phyloP scores from a whole-genome alignment of 495 filamentous ascomycete genomes.

The Xylaria curta region DNA sequence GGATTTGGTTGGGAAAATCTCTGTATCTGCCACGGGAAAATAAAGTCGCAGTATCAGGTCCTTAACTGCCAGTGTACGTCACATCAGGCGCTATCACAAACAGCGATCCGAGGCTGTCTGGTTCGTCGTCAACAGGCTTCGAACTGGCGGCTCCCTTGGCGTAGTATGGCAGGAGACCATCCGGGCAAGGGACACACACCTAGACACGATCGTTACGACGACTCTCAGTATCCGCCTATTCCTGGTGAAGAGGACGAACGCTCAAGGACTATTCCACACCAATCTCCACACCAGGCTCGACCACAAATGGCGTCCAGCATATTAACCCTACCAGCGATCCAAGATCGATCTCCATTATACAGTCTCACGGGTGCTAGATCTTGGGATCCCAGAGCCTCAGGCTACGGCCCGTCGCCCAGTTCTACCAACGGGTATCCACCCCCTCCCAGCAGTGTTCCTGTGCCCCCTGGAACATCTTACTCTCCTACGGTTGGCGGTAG shows the following conservation, averaged over 20 bases:
- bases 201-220: constrained; percentile 43
- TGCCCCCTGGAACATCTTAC: constrained; percentile 25
- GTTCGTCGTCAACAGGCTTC: constrained; percentile 24
- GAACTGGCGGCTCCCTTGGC: constrained; percentile 38
- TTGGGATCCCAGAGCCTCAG: constrained; percentile 12
- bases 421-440: constrained; percentile 38
- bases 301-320: constrained; percentile 39
- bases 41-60: background rate
- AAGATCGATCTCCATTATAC: constrained; percentile 36
- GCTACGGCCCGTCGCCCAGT: constrained; percentile 36
- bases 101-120: constrained; percentile 14
- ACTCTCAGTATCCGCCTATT: constrained; percentile 56
- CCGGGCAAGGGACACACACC: constrained; percentile 42
- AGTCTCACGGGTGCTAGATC: background rate
- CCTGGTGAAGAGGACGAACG: constrained; percentile 55
- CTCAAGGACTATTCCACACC: constrained; percentile 41
- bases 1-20: constrained; percentile 14
- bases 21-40: constrained; percentile 7
- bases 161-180: constrained; percentile 54
- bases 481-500: constrained; percentile 33
- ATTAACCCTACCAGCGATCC: constrained; percentile 48
- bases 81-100: background rate
- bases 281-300: constrained; percentile 33
- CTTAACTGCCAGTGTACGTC: background rate
- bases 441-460: constrained; percentile 30